Evolutionary conservation across 495 filamentous ascomycete genomes (phyloP).

Genomic region (Amphirosellinia nigrospora): DNA sequence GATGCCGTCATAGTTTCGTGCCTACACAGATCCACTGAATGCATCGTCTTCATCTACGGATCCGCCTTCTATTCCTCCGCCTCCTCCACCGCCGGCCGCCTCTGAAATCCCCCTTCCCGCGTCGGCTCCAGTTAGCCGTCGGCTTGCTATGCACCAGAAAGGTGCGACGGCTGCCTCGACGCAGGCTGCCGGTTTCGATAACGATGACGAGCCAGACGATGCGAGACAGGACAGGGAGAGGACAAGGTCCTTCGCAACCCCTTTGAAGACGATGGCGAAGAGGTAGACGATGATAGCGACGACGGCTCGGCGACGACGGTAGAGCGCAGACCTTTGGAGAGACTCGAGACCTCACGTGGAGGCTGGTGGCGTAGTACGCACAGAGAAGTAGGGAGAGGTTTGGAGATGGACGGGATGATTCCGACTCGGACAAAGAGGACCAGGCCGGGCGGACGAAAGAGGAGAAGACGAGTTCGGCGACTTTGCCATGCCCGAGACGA

Average conservation of each 20-base stretch:
- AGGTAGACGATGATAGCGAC: slow-evolving; percentile 54
- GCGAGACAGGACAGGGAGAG: slow-evolving; percentile 35
- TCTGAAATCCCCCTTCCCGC: slow-evolving; percentile 84
- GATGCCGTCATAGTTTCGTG: slow-evolving; percentile 49
- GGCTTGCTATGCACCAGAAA: slow-evolving; percentile 79
- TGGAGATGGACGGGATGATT: slow-evolving; percentile 54
- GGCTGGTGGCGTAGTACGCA: slow-evolving; percentile 55
- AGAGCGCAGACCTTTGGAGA: slow-evolving; percentile 41
- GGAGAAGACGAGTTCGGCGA: slow-evolving; percentile 59
- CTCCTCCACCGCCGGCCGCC: slow-evolving; percentile 66
- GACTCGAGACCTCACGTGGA: slow-evolving; percentile 39
- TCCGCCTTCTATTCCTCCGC: slow-evolving; percentile 57
- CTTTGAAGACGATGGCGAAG: slow-evolving; percentile 54
- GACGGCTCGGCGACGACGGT: slow-evolving; percentile 46
- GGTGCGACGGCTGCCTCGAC: slow-evolving; percentile 53
- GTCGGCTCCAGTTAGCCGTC: slow-evolving; percentile 83
- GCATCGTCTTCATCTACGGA: slow-evolving; percentile 48
- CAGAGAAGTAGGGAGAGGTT: slow-evolving; percentile 46
- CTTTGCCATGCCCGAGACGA: slow-evolving; percentile 59
- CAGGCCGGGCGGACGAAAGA: slow-evolving; percentile 44
- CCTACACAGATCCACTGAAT: slow-evolving; percentile 57
- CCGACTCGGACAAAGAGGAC: slow-evolving; percentile 47
- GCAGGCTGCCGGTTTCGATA: slow-evolving; percentile 38
- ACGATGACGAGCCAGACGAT: slow-evolving; percentile 34
- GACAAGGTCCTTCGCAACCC: slow-evolving; percentile 47